Percentiles rank a stretch among this genome's conserved stretches.
Conservation (phyloP, 495 filamentous ascomycete genomes). For the Penicillium lividum region DNA sequence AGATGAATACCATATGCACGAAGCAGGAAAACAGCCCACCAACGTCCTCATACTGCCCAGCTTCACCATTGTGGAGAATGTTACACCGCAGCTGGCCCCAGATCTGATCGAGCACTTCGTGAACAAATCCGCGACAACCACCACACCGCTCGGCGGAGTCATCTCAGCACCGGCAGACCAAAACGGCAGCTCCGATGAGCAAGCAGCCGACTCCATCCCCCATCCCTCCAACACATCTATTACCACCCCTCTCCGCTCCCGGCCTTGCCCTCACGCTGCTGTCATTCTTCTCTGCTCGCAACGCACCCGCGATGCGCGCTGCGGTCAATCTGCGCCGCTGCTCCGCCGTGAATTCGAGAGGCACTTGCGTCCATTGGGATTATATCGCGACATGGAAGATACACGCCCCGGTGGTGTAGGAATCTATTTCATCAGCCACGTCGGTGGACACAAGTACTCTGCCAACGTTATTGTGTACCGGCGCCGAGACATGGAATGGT, state of each 20-base stretch:
- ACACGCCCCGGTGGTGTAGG: constrained; percentile 85
- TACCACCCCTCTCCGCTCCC: constrained; percentile 59
- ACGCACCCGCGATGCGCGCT: constrained; percentile 88
- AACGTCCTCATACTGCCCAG: constrained; percentile 84
- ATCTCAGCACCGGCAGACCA: background rate
- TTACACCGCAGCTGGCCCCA: constrained; percentile 73
- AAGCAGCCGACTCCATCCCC: constrained; percentile 14
- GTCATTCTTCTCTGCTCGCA: constrained; percentile 95
- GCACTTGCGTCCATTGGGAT: constrained; percentile 77
- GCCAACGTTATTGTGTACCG: constrained; percentile 93
- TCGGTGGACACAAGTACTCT: constrained; percentile 85
- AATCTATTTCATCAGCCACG: constrained; percentile 94
- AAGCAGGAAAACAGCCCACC: constrained; percentile 66
- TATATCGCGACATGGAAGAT: constrained; percentile 87
- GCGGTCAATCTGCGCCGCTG: constrained; percentile 88
- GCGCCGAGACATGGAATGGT: constrained; percentile 59
- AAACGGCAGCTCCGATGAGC: constrained; percentile 10
- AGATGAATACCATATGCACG: constrained; percentile 53
- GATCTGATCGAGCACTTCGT: constrained; percentile 72
- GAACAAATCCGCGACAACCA: constrained; percentile 72
- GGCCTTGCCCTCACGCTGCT: constrained; percentile 74
- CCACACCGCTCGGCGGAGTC: constrained; percentile 59
- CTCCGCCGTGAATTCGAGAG: constrained; percentile 84
- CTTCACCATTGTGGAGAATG: constrained; percentile 83
- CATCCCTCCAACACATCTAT: constrained; percentile 34